Base-by-base conservation (phyloP, 345 rosid species). In the Brassica incana region DNA sequence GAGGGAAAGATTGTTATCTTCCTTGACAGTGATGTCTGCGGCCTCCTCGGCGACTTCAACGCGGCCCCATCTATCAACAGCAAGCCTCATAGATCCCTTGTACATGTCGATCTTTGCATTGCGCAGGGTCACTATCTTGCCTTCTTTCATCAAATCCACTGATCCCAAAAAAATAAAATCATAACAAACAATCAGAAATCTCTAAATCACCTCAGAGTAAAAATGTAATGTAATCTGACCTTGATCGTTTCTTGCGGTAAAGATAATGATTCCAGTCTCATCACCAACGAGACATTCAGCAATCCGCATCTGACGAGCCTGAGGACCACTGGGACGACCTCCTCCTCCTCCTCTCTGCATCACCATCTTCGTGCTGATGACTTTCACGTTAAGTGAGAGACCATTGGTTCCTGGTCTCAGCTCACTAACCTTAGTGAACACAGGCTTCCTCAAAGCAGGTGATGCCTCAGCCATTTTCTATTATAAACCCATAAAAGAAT, bases 131-230 rank as follows among this genome's bases (percentile, higher is more conserved):
- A 92, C 85, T 6, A 89, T 76, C 23, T 68, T 66, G 10, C 94
- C 97, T 36, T 90, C 92, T 85, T 89, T 88, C 98, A 93, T 87
- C 84, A 89, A 62, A 86, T 91, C 96, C 88, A 92, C 99, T 95
- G 74, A 61, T 56, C 40, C 15, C 3, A 40, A 40, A 14, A 85
- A 67, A 71, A 25, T 38, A 0, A 61, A 48, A 9, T 14, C 2
- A 68, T 23, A 73, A 35, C 56, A 54, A 40, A n/a, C 54, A 48
- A 50, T 50, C 58, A 50, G 18, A 50, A 14, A n/a, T 5, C 6
- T 50, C 56, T 45, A 40, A 40, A 8, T 40, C 48, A 40, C 48
- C 48, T 40, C 48, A 40, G 48, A 40, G 10, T 9, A 40, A 36
- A 36, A 36, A 7, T 7, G 10, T 36, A 8, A 2, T 2, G 2